Conservation (phyloP, 1,284 basidiomycete genomes). For the Vanrija sp. region DNA sequence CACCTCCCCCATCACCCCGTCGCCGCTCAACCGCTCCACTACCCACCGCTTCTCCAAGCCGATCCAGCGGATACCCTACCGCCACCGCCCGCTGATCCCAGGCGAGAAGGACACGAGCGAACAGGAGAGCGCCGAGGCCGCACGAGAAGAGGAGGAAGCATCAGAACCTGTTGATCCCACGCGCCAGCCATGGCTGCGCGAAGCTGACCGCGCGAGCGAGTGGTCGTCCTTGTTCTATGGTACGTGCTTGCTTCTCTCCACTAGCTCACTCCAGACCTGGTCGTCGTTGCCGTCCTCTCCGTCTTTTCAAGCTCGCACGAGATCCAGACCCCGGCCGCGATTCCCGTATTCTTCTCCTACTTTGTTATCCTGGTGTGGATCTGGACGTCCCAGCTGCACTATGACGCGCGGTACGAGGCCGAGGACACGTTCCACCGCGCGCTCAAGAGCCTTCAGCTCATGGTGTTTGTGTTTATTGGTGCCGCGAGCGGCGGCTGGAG, state of each 20-base stretch:
- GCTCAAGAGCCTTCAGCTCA: slow-evolving; percentile 28
- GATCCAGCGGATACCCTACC: too few relatives aligned
- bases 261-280: slow-evolving; percentile 22
- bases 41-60: too few relatives aligned
- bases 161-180: too few relatives aligned
- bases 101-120: too few relatives aligned
- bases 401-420: slow-evolving; percentile 32
- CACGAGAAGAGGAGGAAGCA: too few relatives aligned
- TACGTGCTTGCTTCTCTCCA: not conserved
- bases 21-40: too few relatives aligned
- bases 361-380: slow-evolving; percentile 28
- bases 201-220: slow-evolving; percentile 25
- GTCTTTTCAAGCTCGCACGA: slow-evolving; percentile 30
- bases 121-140: too few relatives aligned
- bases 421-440: slow-evolving; percentile 31
- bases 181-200: slow-evolving; percentile 17
- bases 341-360: slow-evolving; percentile 30
- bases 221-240: slow-evolving; percentile 29
- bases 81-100: too few relatives aligned
- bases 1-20: too few relatives aligned
- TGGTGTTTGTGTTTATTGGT: slow-evolving; percentile 32
- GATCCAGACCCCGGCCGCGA: slow-evolving; percentile 17
- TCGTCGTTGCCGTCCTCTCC: slow-evolving; percentile 32
- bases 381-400: slow-evolving; percentile 33
- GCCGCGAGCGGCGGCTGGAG: slow-evolving; percentile 32